Base-by-base conservation (phyloP, 2,329 filamentous ascomycete genomes). In the Alternaria brassicae region DNA sequence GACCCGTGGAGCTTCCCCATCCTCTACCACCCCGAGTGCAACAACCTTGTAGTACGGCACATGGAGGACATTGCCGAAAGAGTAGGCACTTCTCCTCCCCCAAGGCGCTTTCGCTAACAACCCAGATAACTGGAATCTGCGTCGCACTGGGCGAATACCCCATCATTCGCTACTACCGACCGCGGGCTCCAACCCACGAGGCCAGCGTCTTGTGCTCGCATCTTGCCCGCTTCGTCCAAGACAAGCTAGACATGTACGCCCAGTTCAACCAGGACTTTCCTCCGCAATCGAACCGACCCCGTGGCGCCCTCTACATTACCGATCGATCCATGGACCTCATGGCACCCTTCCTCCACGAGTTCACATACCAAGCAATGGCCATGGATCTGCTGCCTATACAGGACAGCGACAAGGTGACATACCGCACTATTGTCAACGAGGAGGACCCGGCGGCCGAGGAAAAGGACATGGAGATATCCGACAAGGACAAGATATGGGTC, bases 331-430 rank as follows among this genome's bases (percentile, higher is more conserved):
- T 99, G 90, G 95, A 99, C 76, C 79, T 97, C 3, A 88, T 90
- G 80, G 89, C 94, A 0, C 95, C 95, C 1, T 80, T 98, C 10
- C 75, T 98, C 4, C 95, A 99, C 79, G 95, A 99, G 72, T 97
- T 99, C 75, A 97, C 95, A 12, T 99, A 98, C 76, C 95, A 99
- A 78, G 93, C 95, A 50, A 98, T 99, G 94, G 94, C 92, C 3
- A 92, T 97, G 77, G 95, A 99, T 74, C 82, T 99, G 8, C 81
- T 99, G 28, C 90, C 91, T 0, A 92, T 99, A 72, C 89, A 91
- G 70, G 95, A 98, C 53, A 89, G 87, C 23, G 93, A 97, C 65
- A 97, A 95, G 76, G 86, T 96, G 9, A 92, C 90, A 0, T 99
- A 93, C 75, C 89, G 89, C 66, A 93, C 93, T 52, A 82, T 86